Conservation (phyloP, 2,329 filamentous ascomycete genomes). For the Clarireedia paspali region DNA sequence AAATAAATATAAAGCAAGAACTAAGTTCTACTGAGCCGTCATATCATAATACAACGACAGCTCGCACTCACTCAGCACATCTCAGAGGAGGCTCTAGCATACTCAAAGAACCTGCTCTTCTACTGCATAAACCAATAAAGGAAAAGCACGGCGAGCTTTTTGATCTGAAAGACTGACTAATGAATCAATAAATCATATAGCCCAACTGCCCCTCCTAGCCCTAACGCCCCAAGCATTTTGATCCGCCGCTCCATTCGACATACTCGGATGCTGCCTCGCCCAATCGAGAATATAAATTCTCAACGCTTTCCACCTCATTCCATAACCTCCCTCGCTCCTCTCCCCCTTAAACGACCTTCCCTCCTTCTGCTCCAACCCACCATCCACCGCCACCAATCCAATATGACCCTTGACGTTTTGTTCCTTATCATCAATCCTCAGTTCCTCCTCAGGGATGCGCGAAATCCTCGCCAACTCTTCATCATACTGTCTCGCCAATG, state of each 20-base stretch:
- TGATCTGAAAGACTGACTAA: not conserved
- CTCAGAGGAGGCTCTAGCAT: no score
- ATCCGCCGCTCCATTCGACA: slow-evolving; percentile 46
- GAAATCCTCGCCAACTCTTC: slow-evolving; percentile 79
- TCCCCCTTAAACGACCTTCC: slow-evolving; percentile 35
- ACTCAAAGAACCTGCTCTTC: no score
- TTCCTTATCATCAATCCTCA: slow-evolving; percentile 63
- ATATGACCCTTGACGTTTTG: slow-evolving; percentile 68
- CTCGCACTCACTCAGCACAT: no score
- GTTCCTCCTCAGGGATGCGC: slow-evolving; percentile 57
- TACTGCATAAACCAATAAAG: no score
- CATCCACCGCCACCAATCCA: slow-evolving; percentile 40
- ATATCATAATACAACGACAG: no score
- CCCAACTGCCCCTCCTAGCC: slow-evolving; percentile 65
- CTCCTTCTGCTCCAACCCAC: slow-evolving; percentile 2
- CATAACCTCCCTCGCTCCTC: slow-evolving; percentile 28
- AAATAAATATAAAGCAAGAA: no score
- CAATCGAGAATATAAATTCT: slow-evolving; percentile 81
- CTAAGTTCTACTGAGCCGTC: no score
- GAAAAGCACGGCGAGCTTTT: no score
- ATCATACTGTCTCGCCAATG: slow-evolving; percentile 75
- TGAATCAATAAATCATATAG: slow-evolving; percentile 44
- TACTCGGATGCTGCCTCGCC: slow-evolving; percentile 76
- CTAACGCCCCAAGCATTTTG: slow-evolving; percentile 60
- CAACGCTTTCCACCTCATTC: slow-evolving; percentile 76